Evolutionary conservation across 2,329 filamentous ascomycete genomes (phyloP).

Genomic region (Trichoderma simmonsii): DNA sequence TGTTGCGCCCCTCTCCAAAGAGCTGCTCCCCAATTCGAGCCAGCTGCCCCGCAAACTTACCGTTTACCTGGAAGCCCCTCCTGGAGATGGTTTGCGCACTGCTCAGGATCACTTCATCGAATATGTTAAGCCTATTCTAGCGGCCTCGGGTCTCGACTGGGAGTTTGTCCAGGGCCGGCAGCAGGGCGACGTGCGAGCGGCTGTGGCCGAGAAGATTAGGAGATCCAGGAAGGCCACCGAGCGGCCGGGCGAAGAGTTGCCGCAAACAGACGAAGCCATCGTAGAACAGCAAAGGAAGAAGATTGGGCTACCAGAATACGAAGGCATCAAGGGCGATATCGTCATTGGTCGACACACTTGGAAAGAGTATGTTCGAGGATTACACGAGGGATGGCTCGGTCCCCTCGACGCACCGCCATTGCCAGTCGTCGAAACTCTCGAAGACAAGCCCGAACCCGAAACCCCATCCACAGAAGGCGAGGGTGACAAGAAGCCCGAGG

Average conservation of each 20-base stretch:
- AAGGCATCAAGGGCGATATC: slow-evolving; percentile 76
- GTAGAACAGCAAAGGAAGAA: slow-evolving; percentile 62
- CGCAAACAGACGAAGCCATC: slow-evolving; percentile 50
- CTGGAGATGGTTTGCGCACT: slow-evolving; percentile 75
- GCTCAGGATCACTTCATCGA: slow-evolving; percentile 96
- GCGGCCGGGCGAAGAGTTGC: slow-evolving; percentile 46
- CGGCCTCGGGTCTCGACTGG: slow-evolving; percentile 89
- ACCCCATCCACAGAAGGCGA: slow-evolving; percentile 24
- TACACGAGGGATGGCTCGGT: slow-evolving; percentile 96
- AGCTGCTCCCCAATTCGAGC: slow-evolving; percentile 65
- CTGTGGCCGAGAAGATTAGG: slow-evolving; percentile 81
- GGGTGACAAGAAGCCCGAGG: slow-evolving; percentile 24
- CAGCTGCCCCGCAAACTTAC: slow-evolving; percentile 80
- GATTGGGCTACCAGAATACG: slow-evolving; percentile 67
- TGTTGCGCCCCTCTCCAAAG: slow-evolving; percentile 78
- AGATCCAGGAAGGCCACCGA: slow-evolving; percentile 62
- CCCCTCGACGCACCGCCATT: slow-evolving; percentile 64
- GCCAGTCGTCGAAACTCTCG: slow-evolving; percentile 21
- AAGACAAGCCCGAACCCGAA: slow-evolving; percentile 22
- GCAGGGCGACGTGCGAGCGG: slow-evolving; percentile 88
- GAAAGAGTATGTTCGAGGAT: slow-evolving; percentile 92
- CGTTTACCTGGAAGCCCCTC: slow-evolving; percentile 80
- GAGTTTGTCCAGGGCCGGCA: slow-evolving; percentile 89
- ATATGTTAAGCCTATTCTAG: slow-evolving; percentile 90
- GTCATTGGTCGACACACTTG: slow-evolving; percentile 88